phyloP scores from a whole-genome alignment of 2,329 filamentous ascomycete species.

The Ophiostoma populinum region DNA sequence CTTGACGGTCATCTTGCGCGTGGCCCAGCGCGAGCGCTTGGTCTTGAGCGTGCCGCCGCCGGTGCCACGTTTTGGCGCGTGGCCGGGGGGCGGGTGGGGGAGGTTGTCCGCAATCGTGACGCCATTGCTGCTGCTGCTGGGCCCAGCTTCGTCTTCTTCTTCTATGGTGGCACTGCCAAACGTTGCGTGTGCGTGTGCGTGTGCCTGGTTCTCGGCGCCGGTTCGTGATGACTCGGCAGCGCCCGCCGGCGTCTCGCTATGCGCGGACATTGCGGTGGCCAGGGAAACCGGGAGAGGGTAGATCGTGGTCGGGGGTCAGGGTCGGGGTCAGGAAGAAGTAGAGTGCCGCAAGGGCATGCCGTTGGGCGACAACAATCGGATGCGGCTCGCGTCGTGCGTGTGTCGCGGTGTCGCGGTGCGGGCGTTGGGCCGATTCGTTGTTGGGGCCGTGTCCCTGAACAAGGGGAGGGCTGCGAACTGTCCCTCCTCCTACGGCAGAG shows the following conservation, averaged over 20 bases:
- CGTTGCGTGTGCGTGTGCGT: background rate
- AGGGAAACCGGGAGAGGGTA: conserved; percentile 1
- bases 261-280: background rate
- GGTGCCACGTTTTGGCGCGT: conserved; percentile 1
- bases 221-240: background rate
- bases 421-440: background rate
- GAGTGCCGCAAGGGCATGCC: conserved; percentile 7
- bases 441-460: conserved; percentile 1
- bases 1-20: conserved; percentile 64
- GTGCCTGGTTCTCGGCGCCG: background rate
- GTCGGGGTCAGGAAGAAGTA: conserved; percentile 1
- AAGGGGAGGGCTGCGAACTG: background rate
- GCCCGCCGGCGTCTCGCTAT: background rate
- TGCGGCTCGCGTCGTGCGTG: background rate
- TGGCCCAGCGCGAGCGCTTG: conserved; percentile 87
- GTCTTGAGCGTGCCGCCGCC: conserved; percentile 20
- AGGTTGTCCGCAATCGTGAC: conserved; percentile 12
- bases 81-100: conserved; percentile 14
- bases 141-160: background rate
- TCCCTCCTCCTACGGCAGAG: conserved; percentile 1
- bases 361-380: background rate
- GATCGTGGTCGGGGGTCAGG: background rate
- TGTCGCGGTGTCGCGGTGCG: background rate
- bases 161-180: conserved; percentile 5
- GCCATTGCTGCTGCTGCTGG: conserved; percentile 6